Percentiles rank a stretch among this genome's conserved stretches.
phyloP scores from a whole-genome alignment of 176 grass and related monocot species.

The Cenchrus purpureus region DNA sequence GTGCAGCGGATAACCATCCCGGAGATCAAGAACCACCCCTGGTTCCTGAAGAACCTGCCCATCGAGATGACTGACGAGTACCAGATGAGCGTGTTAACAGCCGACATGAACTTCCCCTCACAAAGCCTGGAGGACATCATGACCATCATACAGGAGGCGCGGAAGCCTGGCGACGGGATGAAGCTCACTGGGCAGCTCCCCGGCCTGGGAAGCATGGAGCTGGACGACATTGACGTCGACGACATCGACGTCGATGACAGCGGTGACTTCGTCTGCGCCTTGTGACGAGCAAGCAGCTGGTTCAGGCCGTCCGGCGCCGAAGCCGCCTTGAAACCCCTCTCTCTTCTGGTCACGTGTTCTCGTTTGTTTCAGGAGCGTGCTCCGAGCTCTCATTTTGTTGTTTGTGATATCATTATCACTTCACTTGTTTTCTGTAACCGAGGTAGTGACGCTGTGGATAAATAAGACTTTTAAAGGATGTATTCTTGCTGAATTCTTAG shows the following conservation, averaged over 20 bases:
- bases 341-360: conserved; percentile 6
- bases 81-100: conserved; percentile 50
- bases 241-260: conserved; percentile 81
- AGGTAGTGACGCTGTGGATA: conserved; percentile 48
- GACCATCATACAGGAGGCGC: conserved; percentile 79
- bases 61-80: conserved; percentile 93
- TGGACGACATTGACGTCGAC: conserved; percentile 73
- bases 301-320: background rate
- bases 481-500: conserved; percentile 36
- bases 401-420: conserved; percentile 26
- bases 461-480: conserved; percentile 25
- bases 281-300: conserved; percentile 41
- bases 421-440: conserved; percentile 25
- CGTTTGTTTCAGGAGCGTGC: conserved; percentile 25
- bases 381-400: conserved; percentile 4
- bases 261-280: conserved; percentile 69
- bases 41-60: conserved; percentile 96
- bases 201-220: conserved; percentile 75
- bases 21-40: conserved; percentile 96
- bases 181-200: conserved; percentile 55
- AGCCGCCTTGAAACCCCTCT: background rate
- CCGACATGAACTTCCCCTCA: conserved; percentile 26
- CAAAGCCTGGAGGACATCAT: conserved; percentile 80
- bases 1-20: conserved; percentile 90
- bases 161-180: conserved; percentile 42